phyloP scores from a whole-genome alignment of 1,284 basidiomycete genomes.

The Cronartium ribicola region DNA sequence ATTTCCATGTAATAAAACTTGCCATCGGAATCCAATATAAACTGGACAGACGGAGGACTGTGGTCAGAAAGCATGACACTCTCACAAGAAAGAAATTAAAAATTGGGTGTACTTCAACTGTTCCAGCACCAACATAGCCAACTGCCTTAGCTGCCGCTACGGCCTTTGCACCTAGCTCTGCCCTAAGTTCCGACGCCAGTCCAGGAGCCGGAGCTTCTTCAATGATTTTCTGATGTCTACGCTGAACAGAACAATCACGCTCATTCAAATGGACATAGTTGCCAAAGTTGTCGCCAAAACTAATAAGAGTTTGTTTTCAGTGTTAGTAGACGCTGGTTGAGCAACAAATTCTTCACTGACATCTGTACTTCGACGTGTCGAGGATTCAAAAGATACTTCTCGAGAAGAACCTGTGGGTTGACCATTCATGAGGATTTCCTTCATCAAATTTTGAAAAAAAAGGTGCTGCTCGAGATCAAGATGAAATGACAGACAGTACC shows the following conservation, averaged over 20 bases:
- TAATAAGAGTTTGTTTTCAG: constrained; percentile 66
- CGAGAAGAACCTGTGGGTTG: constrained; percentile 47
- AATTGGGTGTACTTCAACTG: constrained; percentile 58
- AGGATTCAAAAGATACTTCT: constrained; percentile 49
- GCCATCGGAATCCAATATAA: constrained; percentile 80
- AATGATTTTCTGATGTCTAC: constrained; percentile 90
- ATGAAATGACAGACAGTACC: constrained; percentile 51
- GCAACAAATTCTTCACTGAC: constrained; percentile 58
- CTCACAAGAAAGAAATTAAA: background rate
- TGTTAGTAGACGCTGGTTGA: constrained; percentile 55
- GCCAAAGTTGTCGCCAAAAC: constrained; percentile 74
- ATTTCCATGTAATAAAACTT: constrained; percentile 90
- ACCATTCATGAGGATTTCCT: background rate
- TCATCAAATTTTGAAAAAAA: background rate
- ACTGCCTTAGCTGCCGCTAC: constrained; percentile 86
- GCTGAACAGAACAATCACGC: constrained; percentile 87
- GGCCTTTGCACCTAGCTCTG: constrained; percentile 77
- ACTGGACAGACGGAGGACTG: constrained; percentile 54
- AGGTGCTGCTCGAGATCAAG: background rate
- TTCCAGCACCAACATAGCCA: constrained; percentile 82
- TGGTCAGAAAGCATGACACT: background rate
- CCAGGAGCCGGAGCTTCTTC: constrained; percentile 93
- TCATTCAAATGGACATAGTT: constrained; percentile 83
- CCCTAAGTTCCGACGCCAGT: constrained; percentile 67
- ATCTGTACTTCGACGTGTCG: constrained; percentile 69